Base-by-base conservation (phyloP, 148 eudicot genomes). In the Diospyros lotus region DNA sequence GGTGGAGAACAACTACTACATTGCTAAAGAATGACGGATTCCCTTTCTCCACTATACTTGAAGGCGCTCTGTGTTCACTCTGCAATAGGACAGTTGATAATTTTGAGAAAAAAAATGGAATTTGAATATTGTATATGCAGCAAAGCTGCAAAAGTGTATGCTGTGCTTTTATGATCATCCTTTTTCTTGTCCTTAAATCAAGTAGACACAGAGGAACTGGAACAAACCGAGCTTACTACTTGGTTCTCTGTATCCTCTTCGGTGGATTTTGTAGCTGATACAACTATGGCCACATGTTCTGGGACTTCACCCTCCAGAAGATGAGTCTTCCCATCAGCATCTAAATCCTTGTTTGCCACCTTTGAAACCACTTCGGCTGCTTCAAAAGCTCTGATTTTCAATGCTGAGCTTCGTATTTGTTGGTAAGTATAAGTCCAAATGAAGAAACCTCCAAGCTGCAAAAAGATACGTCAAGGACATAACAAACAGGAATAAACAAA, bases 401-500 rank as follows among this genome's bases (percentile, higher is more conserved):
- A 28, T 0, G 88, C 80, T 1, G 94, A 87, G 69, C 82, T 86
- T 82, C 79, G 77, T 18, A 95, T 75, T 67, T 92, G 73, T 66
- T 95, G 96, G 84, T 81, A 92, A 66, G 91, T 84, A 74, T 83
- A 84, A 42, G 98, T 90, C 99, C 97, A 95, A 81, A 92, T 86
- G 87, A 58, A 92, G 76, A 95, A 80, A 39, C 92, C 88, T 18
- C 97, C 96, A 73, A 94, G 80, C 98, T 92, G 80, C 77, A 80
- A 67, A 78, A 51, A 41, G 42, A 55, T 55, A 28, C 28, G 28
- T 28, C 28, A 28, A 28, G 28, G 28, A 28, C 28, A 28, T 28
- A 28, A 28, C 28, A 0, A 28, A 28, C 28, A 28, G 28, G 28
- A 28, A 28, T 28, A 28, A 28, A 28, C 28, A 28, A 28, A 28